Evolutionary conservation across 1,139 yeast genomes (phyloP).

Genomic region (Candida neerlandica): DNA sequence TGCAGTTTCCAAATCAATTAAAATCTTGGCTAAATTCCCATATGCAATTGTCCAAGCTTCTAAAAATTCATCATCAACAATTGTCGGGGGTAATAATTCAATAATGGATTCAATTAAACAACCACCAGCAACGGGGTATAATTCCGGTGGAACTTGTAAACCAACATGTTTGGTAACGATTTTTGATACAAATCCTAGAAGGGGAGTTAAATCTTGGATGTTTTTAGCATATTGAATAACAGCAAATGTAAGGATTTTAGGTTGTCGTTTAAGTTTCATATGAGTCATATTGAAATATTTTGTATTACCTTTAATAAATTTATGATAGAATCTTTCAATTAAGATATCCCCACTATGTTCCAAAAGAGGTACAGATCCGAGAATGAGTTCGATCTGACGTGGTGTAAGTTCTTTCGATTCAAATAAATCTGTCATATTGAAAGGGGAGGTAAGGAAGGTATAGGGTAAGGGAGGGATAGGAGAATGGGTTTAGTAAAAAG

Average conservation of each 20-base stretch:
- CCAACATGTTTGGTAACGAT: slow-evolving; percentile 71
- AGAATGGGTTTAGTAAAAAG: no score
- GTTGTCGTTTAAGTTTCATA: slow-evolving; percentile 59
- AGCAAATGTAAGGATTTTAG: slow-evolving; percentile 64
- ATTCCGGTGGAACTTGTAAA: slow-evolving; percentile 60
- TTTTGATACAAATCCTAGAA: slow-evolving; percentile 56
- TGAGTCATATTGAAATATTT: slow-evolving; percentile 63
- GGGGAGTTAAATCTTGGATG: slow-evolving; percentile 59
- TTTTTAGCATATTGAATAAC: slow-evolving; percentile 63
- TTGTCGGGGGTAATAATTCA: slow-evolving; percentile 55
- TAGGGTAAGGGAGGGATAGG: no score
- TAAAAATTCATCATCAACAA: slow-evolving; percentile 58
- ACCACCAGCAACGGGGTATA: slow-evolving; percentile 65
- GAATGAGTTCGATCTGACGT: slow-evolving; percentile 44
- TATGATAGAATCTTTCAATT: slow-evolving; percentile 54
- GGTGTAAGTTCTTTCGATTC: slow-evolving; percentile 25
- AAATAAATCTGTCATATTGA: slow-evolving; percentile 20
- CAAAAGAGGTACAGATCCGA: slow-evolving; percentile 60
- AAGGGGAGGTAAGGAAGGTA: no score
- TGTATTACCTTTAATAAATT: slow-evolving; percentile 2
- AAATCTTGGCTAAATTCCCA: slow-evolving; percentile 61
- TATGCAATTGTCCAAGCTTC: slow-evolving; percentile 72
- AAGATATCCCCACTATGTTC: slow-evolving; percentile 57
- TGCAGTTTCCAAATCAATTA: slow-evolving; percentile 57
- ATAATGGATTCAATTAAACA: slow-evolving; percentile 55